These are phyloP conservation scores for Chimonanthus praecox DNA, from an alignment of 164 flowering plant species.

Conservation along the genomic window DNA sequence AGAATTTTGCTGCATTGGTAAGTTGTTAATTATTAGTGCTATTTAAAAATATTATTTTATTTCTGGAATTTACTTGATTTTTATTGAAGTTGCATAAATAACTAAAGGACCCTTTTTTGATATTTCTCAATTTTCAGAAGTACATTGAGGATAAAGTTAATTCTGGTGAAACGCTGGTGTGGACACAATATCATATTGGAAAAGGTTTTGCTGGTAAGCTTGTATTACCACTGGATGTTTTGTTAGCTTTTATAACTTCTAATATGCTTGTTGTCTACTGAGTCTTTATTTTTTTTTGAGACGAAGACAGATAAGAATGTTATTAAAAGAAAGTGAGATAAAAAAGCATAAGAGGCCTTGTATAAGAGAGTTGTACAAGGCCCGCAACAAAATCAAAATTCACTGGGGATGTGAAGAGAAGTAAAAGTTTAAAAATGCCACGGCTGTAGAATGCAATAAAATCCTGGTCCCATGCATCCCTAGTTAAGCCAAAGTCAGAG, in stretches of 20 bases:
- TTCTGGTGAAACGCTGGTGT: constrained; percentile 44
- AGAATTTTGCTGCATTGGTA: constrained; percentile 53
- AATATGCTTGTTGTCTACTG: background rate
- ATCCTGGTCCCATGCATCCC: too few species aligned
- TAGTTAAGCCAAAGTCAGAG: too few species aligned
- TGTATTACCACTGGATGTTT: background rate
- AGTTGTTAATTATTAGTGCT: constrained; percentile 7
- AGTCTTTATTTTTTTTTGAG: background rate
- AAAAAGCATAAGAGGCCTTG: too few species aligned
- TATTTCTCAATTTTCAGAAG: constrained; percentile 34
- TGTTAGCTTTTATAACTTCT: background rate
- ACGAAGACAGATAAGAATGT: background rate
- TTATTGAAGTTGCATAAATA: background rate
- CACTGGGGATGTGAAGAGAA: too few species aligned
- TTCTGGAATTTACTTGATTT: background rate
- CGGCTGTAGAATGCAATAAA: too few species aligned
- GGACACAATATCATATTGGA: constrained; percentile 49
- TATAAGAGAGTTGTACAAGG: too few species aligned
- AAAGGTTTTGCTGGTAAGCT: constrained; percentile 69
- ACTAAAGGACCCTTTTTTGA: background rate
- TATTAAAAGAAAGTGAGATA: too few species aligned
- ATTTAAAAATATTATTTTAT: background rate
- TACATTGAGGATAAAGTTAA: constrained; percentile 57
- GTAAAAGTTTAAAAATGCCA: too few species aligned
- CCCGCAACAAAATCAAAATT: too few species aligned